phyloP scores from a whole-genome alignment of 495 filamentous ascomycete species.

The Zalerion maritima region DNA sequence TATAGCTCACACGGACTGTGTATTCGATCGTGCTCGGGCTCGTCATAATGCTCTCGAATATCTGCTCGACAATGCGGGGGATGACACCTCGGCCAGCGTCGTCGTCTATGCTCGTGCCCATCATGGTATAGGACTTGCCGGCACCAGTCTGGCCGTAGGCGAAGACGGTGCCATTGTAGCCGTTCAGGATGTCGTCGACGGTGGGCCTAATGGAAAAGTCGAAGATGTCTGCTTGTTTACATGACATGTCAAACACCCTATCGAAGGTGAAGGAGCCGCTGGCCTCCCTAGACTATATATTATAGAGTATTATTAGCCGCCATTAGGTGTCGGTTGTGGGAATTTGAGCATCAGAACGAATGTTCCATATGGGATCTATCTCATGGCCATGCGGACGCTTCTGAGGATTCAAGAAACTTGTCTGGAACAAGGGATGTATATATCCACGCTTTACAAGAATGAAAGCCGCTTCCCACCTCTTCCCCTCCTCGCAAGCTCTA shows the following conservation, averaged over 20 bases:
- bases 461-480: too few relatives aligned
- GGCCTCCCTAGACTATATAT: conserved; percentile 78
- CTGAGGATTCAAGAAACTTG: too few relatives aligned
- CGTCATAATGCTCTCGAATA: conserved; percentile 83
- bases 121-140: conserved; percentile 98
- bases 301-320: too few relatives aligned
- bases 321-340: too few relatives aligned
- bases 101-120: conserved; percentile 93
- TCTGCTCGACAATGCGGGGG: conserved; percentile 93
- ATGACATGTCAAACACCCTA: conserved; percentile 87
- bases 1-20: conserved; percentile 93
- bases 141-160: conserved; percentile 98
- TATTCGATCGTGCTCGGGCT: conserved; percentile 94
- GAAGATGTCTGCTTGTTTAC: conserved; percentile 80
- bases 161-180: conserved; percentile 98
- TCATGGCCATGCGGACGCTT: too few relatives aligned
- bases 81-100: conserved; percentile 83
- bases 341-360: too few relatives aligned
- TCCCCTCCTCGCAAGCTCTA: too few relatives aligned
- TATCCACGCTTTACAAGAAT: too few relatives aligned
- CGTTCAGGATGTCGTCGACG: conserved; percentile 94
- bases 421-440: too few relatives aligned
- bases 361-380: too few relatives aligned
- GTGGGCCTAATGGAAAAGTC: conserved; percentile 92
- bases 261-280: conserved; percentile 89